A percentile compares a stretch with the other conserved stretches of the same genome.
These are phyloP conservation scores for Cercophora scortea DNA, from an alignment of 495 filamentous ascomycete genomes.

Conservation along the genomic window DNA sequence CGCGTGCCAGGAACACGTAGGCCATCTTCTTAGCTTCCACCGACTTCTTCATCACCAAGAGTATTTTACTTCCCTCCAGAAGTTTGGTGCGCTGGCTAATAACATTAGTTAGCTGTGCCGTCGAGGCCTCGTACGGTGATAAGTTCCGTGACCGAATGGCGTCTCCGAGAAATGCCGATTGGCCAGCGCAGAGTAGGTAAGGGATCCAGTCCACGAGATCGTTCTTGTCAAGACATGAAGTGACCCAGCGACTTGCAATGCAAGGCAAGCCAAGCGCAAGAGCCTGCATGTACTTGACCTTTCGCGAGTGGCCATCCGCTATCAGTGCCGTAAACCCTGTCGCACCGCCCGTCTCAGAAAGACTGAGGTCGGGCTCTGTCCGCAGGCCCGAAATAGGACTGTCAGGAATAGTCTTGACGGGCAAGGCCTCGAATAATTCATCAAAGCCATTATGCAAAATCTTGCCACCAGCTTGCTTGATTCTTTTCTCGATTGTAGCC, in stretches of 20 bases:
- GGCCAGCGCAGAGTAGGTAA: conserved; percentile 82
- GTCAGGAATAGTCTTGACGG: conserved; percentile 12
- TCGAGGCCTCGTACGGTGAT: conserved; percentile 46
- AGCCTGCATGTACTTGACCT: conserved; percentile 90
- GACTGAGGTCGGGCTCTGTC: conserved; percentile 19
- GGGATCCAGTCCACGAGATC: conserved; percentile 63
- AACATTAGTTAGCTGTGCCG: conserved; percentile 47
- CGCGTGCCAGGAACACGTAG: conserved; percentile 65
- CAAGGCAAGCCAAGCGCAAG: conserved; percentile 86
- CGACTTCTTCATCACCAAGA: conserved; percentile 66
- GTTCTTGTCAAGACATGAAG: conserved; percentile 55
- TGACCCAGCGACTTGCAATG: conserved; percentile 71
- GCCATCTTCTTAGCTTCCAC: conserved; percentile 49
- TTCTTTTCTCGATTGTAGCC: conserved; percentile 32
- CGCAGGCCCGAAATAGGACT: conserved; percentile 5
- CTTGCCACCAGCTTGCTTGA: conserved; percentile 56
- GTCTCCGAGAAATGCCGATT: conserved; percentile 66
- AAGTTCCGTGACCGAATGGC: conserved; percentile 70
- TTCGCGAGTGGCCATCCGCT: conserved; percentile 79
- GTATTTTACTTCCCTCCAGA: conserved; percentile 57
- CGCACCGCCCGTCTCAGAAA: conserved; percentile 37
- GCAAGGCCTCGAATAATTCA: conserved; percentile 61
- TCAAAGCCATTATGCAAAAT: conserved; percentile 75
- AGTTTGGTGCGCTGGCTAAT: conserved; percentile 52
- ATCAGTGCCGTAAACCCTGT: conserved; percentile 79